Conservation (phyloP, 768 basidiomycete genomes). For the Nidularia pulvinata region DNA sequence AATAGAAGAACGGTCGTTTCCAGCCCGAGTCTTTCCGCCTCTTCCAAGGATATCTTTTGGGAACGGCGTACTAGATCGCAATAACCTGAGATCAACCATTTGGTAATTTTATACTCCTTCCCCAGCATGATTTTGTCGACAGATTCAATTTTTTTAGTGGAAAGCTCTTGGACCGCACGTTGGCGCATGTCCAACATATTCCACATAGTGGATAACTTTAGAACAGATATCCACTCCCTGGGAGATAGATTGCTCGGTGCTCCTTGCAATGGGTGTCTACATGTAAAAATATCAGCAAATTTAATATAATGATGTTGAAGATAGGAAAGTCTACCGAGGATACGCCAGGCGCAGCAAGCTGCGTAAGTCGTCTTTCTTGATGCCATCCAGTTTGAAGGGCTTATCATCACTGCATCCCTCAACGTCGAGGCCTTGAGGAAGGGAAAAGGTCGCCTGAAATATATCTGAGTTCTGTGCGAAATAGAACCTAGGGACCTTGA, state of each 20-base stretch:
- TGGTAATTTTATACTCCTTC: slow-evolving; percentile 23
- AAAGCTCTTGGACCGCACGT: slow-evolving; percentile 22
- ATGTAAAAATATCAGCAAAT: background rate
- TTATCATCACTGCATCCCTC: slow-evolving; percentile 9
- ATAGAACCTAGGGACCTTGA: background rate
- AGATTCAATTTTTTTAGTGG: slow-evolving; percentile 8
- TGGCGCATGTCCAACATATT: slow-evolving; percentile 23
- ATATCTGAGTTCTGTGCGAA: background rate
- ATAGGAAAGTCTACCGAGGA: slow-evolving; percentile 12
- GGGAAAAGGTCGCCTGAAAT: background rate
- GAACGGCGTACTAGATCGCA: slow-evolving; percentile 13
- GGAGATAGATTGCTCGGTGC: slow-evolving; percentile 1
- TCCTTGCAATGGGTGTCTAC: background rate
- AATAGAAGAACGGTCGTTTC: slow-evolving; percentile 14
- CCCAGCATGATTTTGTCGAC: slow-evolving; percentile 27
- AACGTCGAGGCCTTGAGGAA: background rate
- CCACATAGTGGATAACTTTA: slow-evolving; percentile 39
- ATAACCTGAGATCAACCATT: slow-evolving; percentile 29
- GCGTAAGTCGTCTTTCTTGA: slow-evolving; percentile 17
- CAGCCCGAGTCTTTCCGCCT: slow-evolving; percentile 20
- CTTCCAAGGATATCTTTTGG: slow-evolving; percentile 18
- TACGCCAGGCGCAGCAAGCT: slow-evolving; percentile 17
- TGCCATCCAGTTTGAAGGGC: slow-evolving; percentile 18
- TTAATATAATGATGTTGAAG: background rate
- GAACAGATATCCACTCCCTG: slow-evolving; percentile 32